These are phyloP conservation scores for Xylaria acuta DNA, from an alignment of 495 filamentous ascomycete species.

Conservation along the genomic window DNA sequence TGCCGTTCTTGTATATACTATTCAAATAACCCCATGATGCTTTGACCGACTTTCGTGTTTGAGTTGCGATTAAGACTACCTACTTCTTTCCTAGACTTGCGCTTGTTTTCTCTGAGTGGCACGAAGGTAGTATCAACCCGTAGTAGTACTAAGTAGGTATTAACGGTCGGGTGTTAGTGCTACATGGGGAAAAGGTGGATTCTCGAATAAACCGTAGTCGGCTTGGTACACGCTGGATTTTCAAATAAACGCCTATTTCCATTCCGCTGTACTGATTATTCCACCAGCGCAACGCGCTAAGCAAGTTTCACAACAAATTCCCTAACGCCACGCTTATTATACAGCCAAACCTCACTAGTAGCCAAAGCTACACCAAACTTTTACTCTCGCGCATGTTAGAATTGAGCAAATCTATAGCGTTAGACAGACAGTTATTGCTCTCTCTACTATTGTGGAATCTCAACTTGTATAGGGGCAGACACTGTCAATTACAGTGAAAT, in stretches of 20 bases:
- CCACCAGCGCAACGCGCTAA: not conserved
- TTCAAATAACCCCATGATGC: constrained; percentile 2
- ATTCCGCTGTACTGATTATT: not conserved
- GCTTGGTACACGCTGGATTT: too few relatives aligned
- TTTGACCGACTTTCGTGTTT: not conserved
- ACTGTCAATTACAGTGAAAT: too few relatives aligned
- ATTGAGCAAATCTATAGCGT: too few relatives aligned
- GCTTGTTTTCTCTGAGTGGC: too few relatives aligned
- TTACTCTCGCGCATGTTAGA: too few relatives aligned
- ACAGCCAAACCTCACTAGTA: not conserved
- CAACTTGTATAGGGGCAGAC: too few relatives aligned
- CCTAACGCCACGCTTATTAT: not conserved
- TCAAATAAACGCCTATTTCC: not conserved
- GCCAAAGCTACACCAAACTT: too few relatives aligned
- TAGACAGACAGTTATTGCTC: not conserved
- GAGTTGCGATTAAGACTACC: not conserved
- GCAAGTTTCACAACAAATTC: too few relatives aligned
- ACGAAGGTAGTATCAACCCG: too few relatives aligned
- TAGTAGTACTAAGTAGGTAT: too few relatives aligned
- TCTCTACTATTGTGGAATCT: not conserved
- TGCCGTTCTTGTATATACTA: constrained; percentile 34
- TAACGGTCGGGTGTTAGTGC: not conserved
- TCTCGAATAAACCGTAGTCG: too few relatives aligned
- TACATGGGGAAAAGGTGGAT: not conserved
- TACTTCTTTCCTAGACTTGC: not conserved